Evolutionary conservation across 1,139 yeast species (phyloP).

Genomic region (Saccharomyces uvarum): DNA sequence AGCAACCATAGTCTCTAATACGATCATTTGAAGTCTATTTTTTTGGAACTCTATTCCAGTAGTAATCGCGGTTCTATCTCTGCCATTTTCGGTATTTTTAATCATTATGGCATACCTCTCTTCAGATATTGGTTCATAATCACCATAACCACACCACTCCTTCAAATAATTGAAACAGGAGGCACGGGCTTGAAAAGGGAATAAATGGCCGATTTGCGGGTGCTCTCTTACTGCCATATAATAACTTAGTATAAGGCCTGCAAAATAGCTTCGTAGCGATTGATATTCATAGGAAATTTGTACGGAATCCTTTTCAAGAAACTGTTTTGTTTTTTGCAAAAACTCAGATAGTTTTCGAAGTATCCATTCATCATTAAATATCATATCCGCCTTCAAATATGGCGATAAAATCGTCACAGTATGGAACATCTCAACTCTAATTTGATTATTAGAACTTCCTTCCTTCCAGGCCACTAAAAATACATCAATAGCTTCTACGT

Average conservation of each 20-base stretch:
- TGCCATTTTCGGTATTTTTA: slow-evolving; percentile 37
- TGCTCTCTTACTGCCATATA: slow-evolving; percentile 44
- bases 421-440: slow-evolving; percentile 73
- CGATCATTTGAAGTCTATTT: slow-evolving; percentile 59
- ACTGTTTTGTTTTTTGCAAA: slow-evolving; percentile 56
- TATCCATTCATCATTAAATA: slow-evolving; percentile 63
- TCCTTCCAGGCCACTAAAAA: slow-evolving; percentile 54
- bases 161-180: slow-evolving; percentile 75
- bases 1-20: slow-evolving; percentile 78
- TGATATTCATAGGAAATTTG: slow-evolving; percentile 71
- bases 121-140: slow-evolving; percentile 48
- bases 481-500: slow-evolving; percentile 69
- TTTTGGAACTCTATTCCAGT: slow-evolving; percentile 83
- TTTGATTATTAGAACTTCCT: slow-evolving; percentile 34
- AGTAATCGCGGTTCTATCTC: slow-evolving; percentile 35
- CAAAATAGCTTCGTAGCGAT: slow-evolving; percentile 68
- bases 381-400: slow-evolving; percentile 45
- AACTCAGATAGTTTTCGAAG: slow-evolving; percentile 56
- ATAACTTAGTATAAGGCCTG: slow-evolving; percentile 66
- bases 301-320: slow-evolving; percentile 49
- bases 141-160: slow-evolving; percentile 94
- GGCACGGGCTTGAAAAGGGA: slow-evolving; percentile 80
- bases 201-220: slow-evolving; percentile 40
- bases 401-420: slow-evolving; percentile 65
- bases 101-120: slow-evolving; percentile 64